These are phyloP conservation scores for Starmerella kuoi DNA, from an alignment of 805 yeast species.

Conservation along the genomic window DNA sequence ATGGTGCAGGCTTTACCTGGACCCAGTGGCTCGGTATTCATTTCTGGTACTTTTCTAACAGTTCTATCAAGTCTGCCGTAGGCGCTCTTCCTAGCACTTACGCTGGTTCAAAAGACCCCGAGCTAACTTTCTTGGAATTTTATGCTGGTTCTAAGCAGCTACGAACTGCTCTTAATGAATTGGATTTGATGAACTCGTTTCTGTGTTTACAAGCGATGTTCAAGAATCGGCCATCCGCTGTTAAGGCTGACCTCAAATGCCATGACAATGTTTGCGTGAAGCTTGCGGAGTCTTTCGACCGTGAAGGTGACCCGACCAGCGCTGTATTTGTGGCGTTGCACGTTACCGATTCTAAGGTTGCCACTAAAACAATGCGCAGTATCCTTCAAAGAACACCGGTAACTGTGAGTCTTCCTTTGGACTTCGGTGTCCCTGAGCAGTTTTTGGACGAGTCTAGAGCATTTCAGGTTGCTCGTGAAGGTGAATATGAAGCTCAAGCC, in stretches of 20 bases:
- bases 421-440: conserved; percentile 29
- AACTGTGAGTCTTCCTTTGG: conserved; percentile 23
- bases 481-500: conserved; percentile 48
- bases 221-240: conserved; percentile 1
- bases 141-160: conserved; percentile 11
- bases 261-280: conserved; percentile 13
- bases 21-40: conserved; percentile 44
- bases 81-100: conserved; percentile 4
- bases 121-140: conserved; percentile 17
- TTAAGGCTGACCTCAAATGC: conserved; percentile 2
- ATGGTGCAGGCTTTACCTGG: conserved; percentile 44
- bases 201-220: conserved; percentile 19
- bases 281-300: conserved; percentile 26
- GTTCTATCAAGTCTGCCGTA: conserved; percentile 24
- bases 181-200: conserved; percentile 17
- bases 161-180: conserved; percentile 9
- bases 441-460: conserved; percentile 51
- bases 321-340: conserved; percentile 55
- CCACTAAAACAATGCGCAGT: conserved; percentile 21
- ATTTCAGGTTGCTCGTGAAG: conserved; percentile 36
- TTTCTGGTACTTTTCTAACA: conserved; percentile 40
- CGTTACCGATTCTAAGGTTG: conserved; percentile 36
- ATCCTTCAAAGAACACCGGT: conserved; percentile 8
- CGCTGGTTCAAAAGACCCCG: conserved; percentile 6
- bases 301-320: conserved; percentile 39